Base-by-base conservation (phyloP, 2,329 filamentous ascomycete species). In the Rhynchosporium agropyri region DNA sequence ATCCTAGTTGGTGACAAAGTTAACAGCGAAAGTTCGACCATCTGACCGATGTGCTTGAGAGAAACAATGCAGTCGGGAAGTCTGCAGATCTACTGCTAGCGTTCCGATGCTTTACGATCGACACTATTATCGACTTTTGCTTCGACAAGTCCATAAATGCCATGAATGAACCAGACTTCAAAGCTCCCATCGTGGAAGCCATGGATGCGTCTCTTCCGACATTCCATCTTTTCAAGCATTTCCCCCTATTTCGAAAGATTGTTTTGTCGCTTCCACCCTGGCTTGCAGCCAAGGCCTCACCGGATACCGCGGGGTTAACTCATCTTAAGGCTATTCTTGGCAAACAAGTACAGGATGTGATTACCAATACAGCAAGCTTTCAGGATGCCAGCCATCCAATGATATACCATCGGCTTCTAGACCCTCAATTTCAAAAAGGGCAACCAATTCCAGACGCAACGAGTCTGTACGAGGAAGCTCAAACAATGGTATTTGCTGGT, bases 401-500 rank as follows among this genome's bases (percentile, higher is more conserved):
- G 2, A 76, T 78, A 33, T 78, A 75, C 48, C 72, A 77, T 59
- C 69, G 72, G 4, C 64, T 77, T 6, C 63, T 78, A 3, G 70
- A 70, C n/a, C 69, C 69, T 0, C 67, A 74, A 5, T 69, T 70
- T 9, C 66, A 74, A 42, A 67, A 74, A 58, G 69, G 69, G 4
- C 65, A 58, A 10, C 62, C 66, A 9, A 57, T 71, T 20, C 70
- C 70, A 20, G 67, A 65, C 12, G 59, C 65, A 4, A 61, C 40
- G 1, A 67, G 59, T 29, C 67, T 81, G 3, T 78, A 76, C 50
- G 77, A 81, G 20, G 80, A 82, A 71, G 76, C 75, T 1, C 76
- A 78, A 67, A 76, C 77, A 0, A 71, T 82, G 56, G 73, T 82
- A 65, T 80, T 81, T 65, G 80, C 75, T 7, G 80, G 79, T 13